Conservation (phyloP, 1,139 yeast species). For the Kodamaea sp. region DNA sequence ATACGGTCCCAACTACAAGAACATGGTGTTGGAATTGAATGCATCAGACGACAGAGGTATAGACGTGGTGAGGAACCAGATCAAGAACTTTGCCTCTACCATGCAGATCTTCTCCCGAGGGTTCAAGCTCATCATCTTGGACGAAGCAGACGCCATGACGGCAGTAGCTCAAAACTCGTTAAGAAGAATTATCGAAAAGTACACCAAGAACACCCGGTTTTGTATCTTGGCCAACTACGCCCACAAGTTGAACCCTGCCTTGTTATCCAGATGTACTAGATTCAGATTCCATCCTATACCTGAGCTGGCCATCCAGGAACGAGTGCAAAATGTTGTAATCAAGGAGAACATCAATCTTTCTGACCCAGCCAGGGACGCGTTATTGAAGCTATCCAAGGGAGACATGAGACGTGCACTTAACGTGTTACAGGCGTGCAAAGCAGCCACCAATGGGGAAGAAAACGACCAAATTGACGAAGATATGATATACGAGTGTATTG, state of each 20-base stretch:
- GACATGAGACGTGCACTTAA: slow-evolving; percentile 97
- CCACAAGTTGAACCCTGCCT: slow-evolving; percentile 93
- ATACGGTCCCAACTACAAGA: slow-evolving; percentile 81
- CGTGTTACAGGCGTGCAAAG: slow-evolving; percentile 90
- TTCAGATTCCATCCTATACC: slow-evolving; percentile 88
- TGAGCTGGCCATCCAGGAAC: slow-evolving; percentile 62
- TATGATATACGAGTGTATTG: slow-evolving; percentile 91
- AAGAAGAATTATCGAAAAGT: slow-evolving; percentile 88
- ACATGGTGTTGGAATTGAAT: slow-evolving; percentile 88
- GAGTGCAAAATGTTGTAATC: slow-evolving; percentile 68
- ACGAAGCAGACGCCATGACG: slow-evolving; percentile 99
- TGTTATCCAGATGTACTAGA: slow-evolving; percentile 90
- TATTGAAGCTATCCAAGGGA: slow-evolving; percentile 75
- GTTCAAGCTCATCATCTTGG: slow-evolving; percentile 87
- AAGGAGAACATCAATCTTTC: slow-evolving; percentile 63
- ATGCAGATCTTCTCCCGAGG: slow-evolving; percentile 83
- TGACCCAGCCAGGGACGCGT: slow-evolving; percentile 61
- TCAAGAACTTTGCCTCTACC: slow-evolving; percentile 84
- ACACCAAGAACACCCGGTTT: slow-evolving; percentile 91
- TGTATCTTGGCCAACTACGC: slow-evolving; percentile 96
- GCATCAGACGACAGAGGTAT: slow-evolving; percentile 88
- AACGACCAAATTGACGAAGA: slow-evolving; percentile 59
- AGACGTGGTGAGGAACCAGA: slow-evolving; percentile 82
- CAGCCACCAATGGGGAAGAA: slow-evolving; percentile 55
- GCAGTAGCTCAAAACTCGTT: slow-evolving; percentile 94